Conservation (phyloP, 2,329 filamentous ascomycete genomes). For the Metarhizium anisopliae region DNA sequence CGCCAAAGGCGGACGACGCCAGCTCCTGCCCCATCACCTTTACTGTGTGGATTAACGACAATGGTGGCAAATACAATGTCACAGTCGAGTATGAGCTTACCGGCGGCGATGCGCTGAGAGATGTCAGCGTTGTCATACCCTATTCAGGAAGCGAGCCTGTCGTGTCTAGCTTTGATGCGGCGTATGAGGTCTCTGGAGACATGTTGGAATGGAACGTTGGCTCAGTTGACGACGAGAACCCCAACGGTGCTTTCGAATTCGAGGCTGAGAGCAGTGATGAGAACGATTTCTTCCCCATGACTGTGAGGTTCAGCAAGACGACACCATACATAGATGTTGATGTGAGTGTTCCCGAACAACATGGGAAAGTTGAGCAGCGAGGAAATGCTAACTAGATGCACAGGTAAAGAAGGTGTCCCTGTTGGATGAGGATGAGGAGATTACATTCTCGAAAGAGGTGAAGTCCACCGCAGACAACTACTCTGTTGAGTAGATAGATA, state of each 20-base stretch:
- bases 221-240: conserved; percentile 70
- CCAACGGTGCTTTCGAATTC: conserved; percentile 87
- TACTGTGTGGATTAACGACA: conserved; percentile 95
- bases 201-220: conserved; percentile 92
- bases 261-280: conserved; percentile 83
- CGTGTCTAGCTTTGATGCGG: conserved; percentile 87
- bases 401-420: conserved; percentile 60
- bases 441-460: conserved; percentile 75
- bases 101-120: conserved; percentile 66
- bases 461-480: conserved; percentile 70
- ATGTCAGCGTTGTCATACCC: conserved; percentile 82
- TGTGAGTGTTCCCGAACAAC: conserved; percentile 47
- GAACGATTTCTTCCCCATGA: conserved; percentile 97
- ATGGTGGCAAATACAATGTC: conserved; percentile 73
- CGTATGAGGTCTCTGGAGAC: conserved; percentile 89
- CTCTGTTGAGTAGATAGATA: conserved; percentile 61
- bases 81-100: conserved; percentile 95
- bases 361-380: background rate
- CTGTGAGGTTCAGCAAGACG: conserved; percentile 76
- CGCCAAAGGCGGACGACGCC: conserved; percentile 70
- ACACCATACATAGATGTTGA: conserved; percentile 87
- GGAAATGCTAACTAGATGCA: conserved; percentile 15
- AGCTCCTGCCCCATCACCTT: conserved; percentile 86
- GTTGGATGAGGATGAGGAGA: conserved; percentile 66
- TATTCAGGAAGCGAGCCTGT: conserved; percentile 77